Conservation (phyloP, 257 asterid species). For the Rubia yunnanensis region DNA sequence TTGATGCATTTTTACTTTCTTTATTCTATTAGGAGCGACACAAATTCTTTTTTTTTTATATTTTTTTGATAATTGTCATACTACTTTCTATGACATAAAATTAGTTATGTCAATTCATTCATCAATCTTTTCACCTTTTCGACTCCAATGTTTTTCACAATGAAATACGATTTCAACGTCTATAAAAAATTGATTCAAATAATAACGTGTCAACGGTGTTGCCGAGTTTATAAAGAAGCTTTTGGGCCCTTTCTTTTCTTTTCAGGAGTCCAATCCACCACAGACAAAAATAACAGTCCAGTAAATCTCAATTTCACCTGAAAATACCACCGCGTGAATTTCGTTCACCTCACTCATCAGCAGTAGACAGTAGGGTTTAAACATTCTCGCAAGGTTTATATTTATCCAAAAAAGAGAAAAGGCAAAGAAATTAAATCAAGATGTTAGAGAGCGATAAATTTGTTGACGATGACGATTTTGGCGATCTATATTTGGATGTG, state of each 20-base stretch:
- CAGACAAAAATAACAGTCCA: neutral
- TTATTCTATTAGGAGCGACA: too few relatives aligned
- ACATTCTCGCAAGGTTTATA: constrained; percentile 11
- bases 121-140: too few relatives aligned
- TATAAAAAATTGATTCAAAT: too few relatives aligned
- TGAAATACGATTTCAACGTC: too few relatives aligned
- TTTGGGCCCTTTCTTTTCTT: neutral
- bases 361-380: constrained; percentile 23
- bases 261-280: neutral
- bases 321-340: neutral
- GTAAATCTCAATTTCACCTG: neutral
- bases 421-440: constrained; percentile 5
- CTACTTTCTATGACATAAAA: too few relatives aligned
- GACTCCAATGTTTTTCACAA: too few relatives aligned
- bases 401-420: neutral
- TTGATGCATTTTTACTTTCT: too few relatives aligned
- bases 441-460: constrained; percentile 24
- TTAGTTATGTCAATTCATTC: too few relatives aligned
- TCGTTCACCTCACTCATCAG: neutral
- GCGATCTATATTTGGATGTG: constrained; percentile 57
- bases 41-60: too few relatives aligned
- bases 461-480: constrained; percentile 41
- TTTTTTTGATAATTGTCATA: too few relatives aligned
- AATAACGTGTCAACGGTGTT: too few relatives aligned
- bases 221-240: too few relatives aligned